Base-by-base conservation (phyloP, 441 rosid species). In the Adansonia madagascariensis region DNA sequence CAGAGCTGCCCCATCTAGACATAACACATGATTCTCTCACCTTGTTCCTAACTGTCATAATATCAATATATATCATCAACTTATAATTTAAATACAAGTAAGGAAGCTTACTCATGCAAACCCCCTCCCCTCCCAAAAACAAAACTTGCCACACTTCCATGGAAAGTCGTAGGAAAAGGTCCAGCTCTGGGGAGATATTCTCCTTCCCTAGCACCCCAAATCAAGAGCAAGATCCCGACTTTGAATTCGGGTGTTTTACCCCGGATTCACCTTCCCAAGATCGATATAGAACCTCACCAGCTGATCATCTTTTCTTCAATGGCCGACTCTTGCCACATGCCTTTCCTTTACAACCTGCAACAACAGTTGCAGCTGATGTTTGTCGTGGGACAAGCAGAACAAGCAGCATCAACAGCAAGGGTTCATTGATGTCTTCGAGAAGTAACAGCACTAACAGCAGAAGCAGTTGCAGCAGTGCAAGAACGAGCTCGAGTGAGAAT, bases 281-380 rank as follows among this genome's bases (percentile, higher is more conserved):
- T 71, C 87, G 86, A 0, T 78, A 56, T 82, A 84, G 77, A 27
- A 86, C 82, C 74, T 94, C 96, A 8, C 98, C 95, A 1, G 98
- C 98, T 1, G 98, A 94, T 79, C 95, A 85, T 71, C 89, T 94
- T 41, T 94, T 94, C 79, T 85, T 59, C 85, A 92, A 94, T 71
- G 98, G 98, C 70, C 90, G 88, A 71, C 84, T 92, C 56, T 61
- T 94, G 82, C 97, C 98, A 2, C 96, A 94, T 75, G 61, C 81
- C 6, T 94, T 92, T 67, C 98, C 97, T 0, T 69, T 56, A 53
- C 82, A 77, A 27, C 74, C 74, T 35, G 76, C 84, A 14, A 27
- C 59, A 49, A 47, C 79, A 2, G 8, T 18, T 73, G 14, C 80
- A 22, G 7, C 0, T 81, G 39, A 22, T 8, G 18, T 15, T 3